phyloP scores from a whole-genome alignment of 2,329 filamentous ascomycete genomes.

The Ophiostoma quercus region DNA sequence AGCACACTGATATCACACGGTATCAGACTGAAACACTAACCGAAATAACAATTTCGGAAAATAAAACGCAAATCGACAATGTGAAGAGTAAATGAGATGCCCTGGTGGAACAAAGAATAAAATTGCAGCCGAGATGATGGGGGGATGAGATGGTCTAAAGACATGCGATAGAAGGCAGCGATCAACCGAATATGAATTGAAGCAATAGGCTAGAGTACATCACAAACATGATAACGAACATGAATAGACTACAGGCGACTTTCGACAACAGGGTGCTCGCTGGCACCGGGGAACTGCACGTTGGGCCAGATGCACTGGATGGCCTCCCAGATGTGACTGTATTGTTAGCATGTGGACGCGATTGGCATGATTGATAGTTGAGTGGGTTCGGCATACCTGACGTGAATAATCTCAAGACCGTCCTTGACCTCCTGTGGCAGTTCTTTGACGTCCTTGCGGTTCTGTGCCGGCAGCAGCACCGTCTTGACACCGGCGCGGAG shows the following conservation, averaged over 20 bases:
- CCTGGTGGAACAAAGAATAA: slow-evolving; percentile 6
- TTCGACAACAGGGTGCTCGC: slow-evolving; percentile 62
- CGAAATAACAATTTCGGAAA: slow-evolving; percentile 9
- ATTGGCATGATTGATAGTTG: slow-evolving; percentile 24
- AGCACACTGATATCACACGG: neutral
- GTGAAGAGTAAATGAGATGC: neutral
- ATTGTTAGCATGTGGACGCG: slow-evolving; percentile 8
- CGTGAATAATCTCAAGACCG: slow-evolving; percentile 81
- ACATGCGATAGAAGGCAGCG: neutral
- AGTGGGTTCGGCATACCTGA: slow-evolving; percentile 53
- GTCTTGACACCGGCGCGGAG: slow-evolving; percentile 90
- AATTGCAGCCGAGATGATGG: slow-evolving; percentile 6
- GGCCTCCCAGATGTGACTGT: slow-evolving; percentile 88
- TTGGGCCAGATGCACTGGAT: slow-evolving; percentile 90
- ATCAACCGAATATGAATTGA: neutral
- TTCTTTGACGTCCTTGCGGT: slow-evolving; percentile 88
- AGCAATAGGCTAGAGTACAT: neutral
- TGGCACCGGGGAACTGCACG: slow-evolving; percentile 72
- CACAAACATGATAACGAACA: slow-evolving; percentile 1
- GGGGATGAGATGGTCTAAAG: neutral
- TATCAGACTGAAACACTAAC: slow-evolving; percentile 9
- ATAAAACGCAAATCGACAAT: neutral
- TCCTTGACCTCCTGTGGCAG: slow-evolving; percentile 83
- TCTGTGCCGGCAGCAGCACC: slow-evolving; percentile 79
- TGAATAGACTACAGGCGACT: slow-evolving; percentile 60